Conservation (phyloP, 345 rosid genomes). For the Fremontodendron californicum region DNA sequence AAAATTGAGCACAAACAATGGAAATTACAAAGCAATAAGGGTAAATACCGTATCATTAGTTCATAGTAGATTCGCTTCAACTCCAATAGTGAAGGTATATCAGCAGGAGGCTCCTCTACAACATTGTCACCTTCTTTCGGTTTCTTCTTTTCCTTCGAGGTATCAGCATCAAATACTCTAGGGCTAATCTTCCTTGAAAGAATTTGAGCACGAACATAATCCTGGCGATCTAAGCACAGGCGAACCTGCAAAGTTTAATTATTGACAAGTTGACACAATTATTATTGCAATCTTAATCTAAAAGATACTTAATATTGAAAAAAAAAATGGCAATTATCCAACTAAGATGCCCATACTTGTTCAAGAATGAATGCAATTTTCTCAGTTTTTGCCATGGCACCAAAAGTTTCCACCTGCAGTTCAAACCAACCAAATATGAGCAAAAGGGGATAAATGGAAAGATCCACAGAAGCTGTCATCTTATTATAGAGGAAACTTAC, state of each 20-base stretch:
- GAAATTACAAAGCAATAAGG: not conserved
- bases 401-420: conserved; percentile 89
- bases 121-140: conserved; percentile 85
- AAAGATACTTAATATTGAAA: not conserved
- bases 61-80: conserved; percentile 85
- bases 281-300: not conserved
- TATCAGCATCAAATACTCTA: conserved; percentile 79
- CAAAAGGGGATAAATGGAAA: not conserved
- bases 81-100: conserved; percentile 79
- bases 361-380: conserved; percentile 92
- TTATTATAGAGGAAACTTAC: conserved; percentile 36
- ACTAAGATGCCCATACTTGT: conserved; percentile 45
- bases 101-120: conserved; percentile 92
- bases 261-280: conserved; percentile 1
- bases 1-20: not conserved
- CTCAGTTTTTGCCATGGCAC: conserved; percentile 97
- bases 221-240: conserved; percentile 83
- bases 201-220: conserved; percentile 90
- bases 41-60: conserved; percentile 70
- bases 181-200: conserved; percentile 92
- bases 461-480: not conserved
- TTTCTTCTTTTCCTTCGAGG: conserved; percentile 83
- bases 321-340: not conserved
- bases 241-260: conserved; percentile 55
- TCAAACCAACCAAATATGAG: conserved; percentile 17